phyloP scores from a whole-genome alignment of 2,329 filamentous ascomycete genomes.

The Graphilbum sp. region DNA sequence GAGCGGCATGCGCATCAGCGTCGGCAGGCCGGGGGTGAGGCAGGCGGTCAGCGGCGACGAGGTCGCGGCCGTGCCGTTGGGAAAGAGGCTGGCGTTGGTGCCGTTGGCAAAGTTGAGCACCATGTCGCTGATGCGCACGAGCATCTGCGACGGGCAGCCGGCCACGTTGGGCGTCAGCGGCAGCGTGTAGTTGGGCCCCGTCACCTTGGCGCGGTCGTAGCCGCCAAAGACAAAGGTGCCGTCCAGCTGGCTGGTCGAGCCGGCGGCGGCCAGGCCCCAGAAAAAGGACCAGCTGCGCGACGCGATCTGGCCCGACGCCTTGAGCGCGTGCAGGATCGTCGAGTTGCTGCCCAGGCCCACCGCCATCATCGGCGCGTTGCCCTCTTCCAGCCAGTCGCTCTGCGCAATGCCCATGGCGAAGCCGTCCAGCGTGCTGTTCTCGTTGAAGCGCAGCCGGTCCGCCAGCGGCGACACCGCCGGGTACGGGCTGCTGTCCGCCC shows the following conservation, averaged over 20 bases:
- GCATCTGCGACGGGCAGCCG: slow-evolving; percentile 14
- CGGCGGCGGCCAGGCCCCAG: slow-evolving; percentile 13
- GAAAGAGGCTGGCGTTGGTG: slow-evolving; percentile 15
- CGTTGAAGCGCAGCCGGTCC: slow-evolving; percentile 5
- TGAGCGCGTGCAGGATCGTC: slow-evolving; percentile 14
- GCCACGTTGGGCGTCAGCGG: slow-evolving; percentile 8
- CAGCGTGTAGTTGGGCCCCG: slow-evolving; percentile 8
- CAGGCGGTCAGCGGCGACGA: slow-evolving; percentile 11
- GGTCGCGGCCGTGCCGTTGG: slow-evolving; percentile 1
- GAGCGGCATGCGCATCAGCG: slow-evolving; percentile 9
- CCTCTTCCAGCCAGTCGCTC: slow-evolving; percentile 12
- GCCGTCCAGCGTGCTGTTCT: slow-evolving; percentile 6
- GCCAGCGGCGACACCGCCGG: not conserved
- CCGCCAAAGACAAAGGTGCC: slow-evolving; percentile 16
- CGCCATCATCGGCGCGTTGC: slow-evolving; percentile 11
- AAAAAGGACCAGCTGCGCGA: slow-evolving; percentile 17
- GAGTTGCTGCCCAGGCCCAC: slow-evolving; percentile 17
- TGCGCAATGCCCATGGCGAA: slow-evolving; percentile 11
- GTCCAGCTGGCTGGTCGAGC: slow-evolving; percentile 6
- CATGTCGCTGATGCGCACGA: slow-evolving; percentile 15
- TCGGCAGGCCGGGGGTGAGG: slow-evolving; percentile 10
- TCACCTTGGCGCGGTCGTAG: slow-evolving; percentile 13
- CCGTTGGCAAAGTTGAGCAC: slow-evolving; percentile 18
- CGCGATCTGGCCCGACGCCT: slow-evolving; percentile 12
- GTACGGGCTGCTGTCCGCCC: not conserved